Conservation (phyloP, 345 rosid genomes). For the Corchorus olitorius region DNA sequence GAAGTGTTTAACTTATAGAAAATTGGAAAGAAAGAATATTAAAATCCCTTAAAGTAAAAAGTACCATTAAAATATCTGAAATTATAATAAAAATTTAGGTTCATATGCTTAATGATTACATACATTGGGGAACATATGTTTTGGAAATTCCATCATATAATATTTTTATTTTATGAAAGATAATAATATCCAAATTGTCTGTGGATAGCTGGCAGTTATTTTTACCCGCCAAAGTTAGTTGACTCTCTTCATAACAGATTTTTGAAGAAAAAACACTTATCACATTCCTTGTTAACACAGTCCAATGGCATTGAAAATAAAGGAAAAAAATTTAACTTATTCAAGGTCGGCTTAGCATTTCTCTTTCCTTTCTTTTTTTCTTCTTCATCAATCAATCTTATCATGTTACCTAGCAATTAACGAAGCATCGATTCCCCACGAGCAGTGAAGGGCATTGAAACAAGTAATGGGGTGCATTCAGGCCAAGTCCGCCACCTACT, state of each 20-base stretch:
- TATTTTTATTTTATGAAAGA: background rate
- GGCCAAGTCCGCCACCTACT: conserved; percentile 23
- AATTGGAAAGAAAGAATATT: too few species aligned
- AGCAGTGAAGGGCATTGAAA: background rate
- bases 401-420: conserved; percentile 25
- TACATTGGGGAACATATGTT: too few species aligned
- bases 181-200: background rate
- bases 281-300: conserved; percentile 23
- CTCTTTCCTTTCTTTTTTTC: background rate
- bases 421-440: conserved; percentile 13
- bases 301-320: conserved; percentile 29
- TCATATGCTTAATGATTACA: too few species aligned
- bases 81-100: too few species aligned
- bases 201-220: background rate
- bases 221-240: background rate
- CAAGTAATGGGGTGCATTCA: conserved; percentile 51
- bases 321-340: conserved; percentile 17
- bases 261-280: background rate
- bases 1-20: too few species aligned
- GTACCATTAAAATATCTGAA: too few species aligned
- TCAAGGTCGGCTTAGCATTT: conserved; percentile 23
- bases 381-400: background rate
- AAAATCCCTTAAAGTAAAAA: too few species aligned
- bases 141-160: background rate
- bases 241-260: background rate